These are phyloP conservation scores for Colletotrichum noveboracense DNA, from an alignment of 2,329 filamentous ascomycete genomes.

Conservation along the genomic window DNA sequence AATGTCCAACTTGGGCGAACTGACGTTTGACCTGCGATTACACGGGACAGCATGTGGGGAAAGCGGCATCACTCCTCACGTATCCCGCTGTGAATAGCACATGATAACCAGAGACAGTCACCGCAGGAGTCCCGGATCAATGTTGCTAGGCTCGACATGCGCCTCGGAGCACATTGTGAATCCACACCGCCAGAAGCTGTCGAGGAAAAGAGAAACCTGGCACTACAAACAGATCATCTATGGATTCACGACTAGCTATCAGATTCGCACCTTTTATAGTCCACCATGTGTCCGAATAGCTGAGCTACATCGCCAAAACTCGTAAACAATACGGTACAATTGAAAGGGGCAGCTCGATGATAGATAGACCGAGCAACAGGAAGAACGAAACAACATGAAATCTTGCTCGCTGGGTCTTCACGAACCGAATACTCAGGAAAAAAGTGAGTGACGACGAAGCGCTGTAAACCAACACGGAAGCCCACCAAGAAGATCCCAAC, in stretches of 20 bases:
- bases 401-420: not conserved
- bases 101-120: not conserved
- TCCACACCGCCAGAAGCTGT: not conserved
- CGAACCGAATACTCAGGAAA: not conserved
- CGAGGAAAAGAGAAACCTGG: not conserved
- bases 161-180: not conserved
- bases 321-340: fast-evolving
- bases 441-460: not conserved
- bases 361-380: no score
- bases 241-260: not conserved
- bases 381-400: not conserved
- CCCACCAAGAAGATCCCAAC: not conserved
- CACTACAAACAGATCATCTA: not conserved
- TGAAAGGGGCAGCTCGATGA: no score
- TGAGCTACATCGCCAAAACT: no score
- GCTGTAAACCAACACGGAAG: not conserved
- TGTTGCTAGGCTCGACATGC: not conserved
- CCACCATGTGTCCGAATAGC: no score
- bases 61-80: fast-evolving
- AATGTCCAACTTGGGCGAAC: not conserved
- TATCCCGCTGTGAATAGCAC: not conserved
- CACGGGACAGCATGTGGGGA: fast-evolving
- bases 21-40: not conserved
- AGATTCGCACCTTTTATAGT: no score
- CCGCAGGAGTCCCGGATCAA: not conserved